Base-by-base conservation (phyloP, 169 alveolate species). In the Plasmodium adleri region DNA sequence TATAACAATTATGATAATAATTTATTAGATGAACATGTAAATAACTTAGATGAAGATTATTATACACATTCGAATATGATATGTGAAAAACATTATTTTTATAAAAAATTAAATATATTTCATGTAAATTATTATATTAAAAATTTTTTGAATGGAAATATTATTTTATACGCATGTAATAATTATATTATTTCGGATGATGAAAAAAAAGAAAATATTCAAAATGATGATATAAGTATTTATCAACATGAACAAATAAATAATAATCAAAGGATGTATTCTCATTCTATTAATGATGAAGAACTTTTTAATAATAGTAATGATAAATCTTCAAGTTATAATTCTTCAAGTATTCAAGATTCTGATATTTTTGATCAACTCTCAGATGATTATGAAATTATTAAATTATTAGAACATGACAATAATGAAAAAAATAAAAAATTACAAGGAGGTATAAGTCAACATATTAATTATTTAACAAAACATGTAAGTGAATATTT, bases 331-430 rank as follows among this genome's bases (percentile, higher is more conserved):
- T 10, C 70, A 62, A 68, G 71, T 50, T 68, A 68, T 50, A 58
- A 5, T 5, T 83, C 83, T n/a, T 80, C 90, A 13, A 83, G 73
- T 83, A 72, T 39, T n/a, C 26, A 52, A 50, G 72, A 83, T 50
- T 83, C 83, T 56, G 91, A 83, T 24, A 68, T 70, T 39, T 83
- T 54, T 67, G 83, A 83, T 62, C 28, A 83, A 45, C 83, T 83
- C 13, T 83, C 91, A 45, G 91, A 83, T 83, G 91, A 83, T 83
- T 83, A 67, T 72, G 91, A 83, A 83, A 83, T 83, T 68, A 83
- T 83, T 24, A 67, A 83, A 52, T 72, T 83, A 13, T 49, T 83
- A 20, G 85, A 83, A 83, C 68, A 83, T 68, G 47, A 39, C 10
- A 28, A n/a, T 28, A 68, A 83, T 50, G 50, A 62, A 13, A 56